Evolutionary conservation across 345 rosid species (phyloP), one percentile per base, ranked within the genome.

Genomic region (Cardamine occulta): DNA sequence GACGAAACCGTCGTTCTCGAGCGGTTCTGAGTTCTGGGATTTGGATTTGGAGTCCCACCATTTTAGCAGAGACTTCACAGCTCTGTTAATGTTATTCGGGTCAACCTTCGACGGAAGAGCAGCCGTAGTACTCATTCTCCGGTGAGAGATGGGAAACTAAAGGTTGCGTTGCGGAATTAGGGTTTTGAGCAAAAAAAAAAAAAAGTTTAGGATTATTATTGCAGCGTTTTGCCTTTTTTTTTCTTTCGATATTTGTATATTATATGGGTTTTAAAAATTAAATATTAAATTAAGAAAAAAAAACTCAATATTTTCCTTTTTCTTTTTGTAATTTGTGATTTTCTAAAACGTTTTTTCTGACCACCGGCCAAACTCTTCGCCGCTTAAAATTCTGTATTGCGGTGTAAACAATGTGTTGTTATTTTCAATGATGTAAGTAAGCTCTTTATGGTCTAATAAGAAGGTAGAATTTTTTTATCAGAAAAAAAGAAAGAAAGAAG

Each of bases 1-100:
- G 1, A 91, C 18, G 66, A 83, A 85, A 23, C 87, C 97, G 49
- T 87, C 93, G 17, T 80, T 73, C 65, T 88, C 89, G 2, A 86
- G 66, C 19, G 80, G 79, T 15, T 86, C 87, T 8, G 90, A 80
- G 14, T 81, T 87, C 47, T 80, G 79, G 13, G 78, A 7, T 2
- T 76, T 68, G 13, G 81, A 79, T 73, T 80, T 84, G 8, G 87
- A 53, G 26, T 81, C 84, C 79, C 85, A 68, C 92, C 97, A 87
- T 71, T 86, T 84, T 1, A 85, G 57, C 3, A 91, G 86, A 11
- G 97, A 85, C 12, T 83, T 85, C 7, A 85, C 67, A 0, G 92
- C 92, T 69, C 71, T 87, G 58, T 74, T 85, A 3, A 87, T 80
- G 7, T 80, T 78, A 15, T 83, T 29, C 0, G 64, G 66, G 29